Evolutionary conservation across 1,284 basidiomycete species (phyloP).

Genomic region (Naganishia liquefaciens): DNA sequence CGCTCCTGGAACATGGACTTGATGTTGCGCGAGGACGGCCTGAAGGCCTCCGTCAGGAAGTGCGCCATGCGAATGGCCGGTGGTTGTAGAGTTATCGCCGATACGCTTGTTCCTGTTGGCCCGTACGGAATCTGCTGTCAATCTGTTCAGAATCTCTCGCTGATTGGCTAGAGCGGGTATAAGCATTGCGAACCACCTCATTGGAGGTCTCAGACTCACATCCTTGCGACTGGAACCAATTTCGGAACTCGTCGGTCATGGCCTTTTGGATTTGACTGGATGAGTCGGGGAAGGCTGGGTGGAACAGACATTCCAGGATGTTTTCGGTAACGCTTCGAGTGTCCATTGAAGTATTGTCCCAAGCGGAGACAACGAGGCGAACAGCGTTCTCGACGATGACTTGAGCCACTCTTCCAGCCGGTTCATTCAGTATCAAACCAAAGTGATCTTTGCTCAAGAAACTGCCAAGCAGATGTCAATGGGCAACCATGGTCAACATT

Average conservation of each 20-base stretch:
- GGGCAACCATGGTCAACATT: not conserved
- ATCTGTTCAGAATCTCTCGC: slow-evolving; percentile 62
- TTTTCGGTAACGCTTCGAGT: slow-evolving; percentile 66
- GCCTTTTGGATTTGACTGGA: slow-evolving; percentile 19
- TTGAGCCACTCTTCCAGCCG: slow-evolving; percentile 72
- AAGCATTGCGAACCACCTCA: not conserved
- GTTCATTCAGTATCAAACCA: slow-evolving; percentile 76
- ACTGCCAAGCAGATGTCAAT: slow-evolving; percentile 30
- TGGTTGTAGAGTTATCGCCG: slow-evolving; percentile 44
- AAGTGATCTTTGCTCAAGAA: slow-evolving; percentile 63
- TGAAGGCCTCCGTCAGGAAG: slow-evolving; percentile 52
- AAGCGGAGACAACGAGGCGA: slow-evolving; percentile 70
- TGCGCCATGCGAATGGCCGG: slow-evolving; percentile 50
- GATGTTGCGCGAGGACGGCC: slow-evolving; percentile 49
- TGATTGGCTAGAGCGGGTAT: slow-evolving; percentile 49
- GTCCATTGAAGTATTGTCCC: slow-evolving; percentile 71
- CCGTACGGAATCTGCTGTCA: slow-evolving; percentile 67
- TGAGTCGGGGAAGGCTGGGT: slow-evolving; percentile 75
- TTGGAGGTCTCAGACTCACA: slow-evolving; percentile 8
- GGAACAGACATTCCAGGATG: slow-evolving; percentile 76
- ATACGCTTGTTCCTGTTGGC: slow-evolving; percentile 71
- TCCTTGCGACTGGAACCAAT: slow-evolving; percentile 23
- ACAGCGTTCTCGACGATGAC: slow-evolving; percentile 62
- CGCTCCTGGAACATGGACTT: slow-evolving; percentile 52
- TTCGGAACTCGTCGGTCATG: slow-evolving; percentile 24